Base-by-base conservation (phyloP, 2,329 filamentous ascomycete genomes). In the Hypoxylon sp. region DNA sequence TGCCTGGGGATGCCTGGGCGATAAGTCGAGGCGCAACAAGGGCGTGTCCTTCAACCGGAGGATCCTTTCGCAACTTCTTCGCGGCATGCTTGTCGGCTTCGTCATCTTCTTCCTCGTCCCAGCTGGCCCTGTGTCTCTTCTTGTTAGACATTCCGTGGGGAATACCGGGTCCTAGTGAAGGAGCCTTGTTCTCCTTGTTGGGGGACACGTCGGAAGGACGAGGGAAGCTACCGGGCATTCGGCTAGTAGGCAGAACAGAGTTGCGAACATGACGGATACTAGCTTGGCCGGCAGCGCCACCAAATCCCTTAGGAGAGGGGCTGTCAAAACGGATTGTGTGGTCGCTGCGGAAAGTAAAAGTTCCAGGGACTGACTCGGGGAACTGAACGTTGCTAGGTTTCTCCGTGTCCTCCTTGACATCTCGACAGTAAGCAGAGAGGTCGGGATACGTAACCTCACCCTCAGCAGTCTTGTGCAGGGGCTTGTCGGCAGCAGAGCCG, bases 281-380 rank as follows among this genome's bases (percentile, higher is more conserved):
- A 3, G 87, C 80, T 74, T 90, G 88, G n/a, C 87, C 89, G 1
- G 85, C 81, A 27, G 85, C 85, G 7, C 82, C 81, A 42, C 89
- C 89, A 70, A 91, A 91, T 3, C 85, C 85, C 37, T 81, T 79
- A 0, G 82, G 78, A 2, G 86, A 84, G 50, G 80, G 78, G 33
- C 80, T 78, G 40, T 82, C 84, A 72, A 91, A 90, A 64, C 83
- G 81, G 73, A 91, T 90, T 1, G 88, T 91, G 72, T 89, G 88
- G 68, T 91, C 89, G 72, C 85, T 89, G 50, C 89, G 88, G 81
- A 91, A 91, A 0, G 87, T 89, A 72, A 91, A 91, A 0, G 85
- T 87, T 17, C 88, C 85, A 2, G 89, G 85, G 4, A 83, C 81
- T 1, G 86, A 83, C 0, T 82, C 75, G 8, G 79, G 77, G 8